Evolutionary conservation across 148 eudicot species (phyloP).

Genomic region (Rhododendron griersonianum): DNA sequence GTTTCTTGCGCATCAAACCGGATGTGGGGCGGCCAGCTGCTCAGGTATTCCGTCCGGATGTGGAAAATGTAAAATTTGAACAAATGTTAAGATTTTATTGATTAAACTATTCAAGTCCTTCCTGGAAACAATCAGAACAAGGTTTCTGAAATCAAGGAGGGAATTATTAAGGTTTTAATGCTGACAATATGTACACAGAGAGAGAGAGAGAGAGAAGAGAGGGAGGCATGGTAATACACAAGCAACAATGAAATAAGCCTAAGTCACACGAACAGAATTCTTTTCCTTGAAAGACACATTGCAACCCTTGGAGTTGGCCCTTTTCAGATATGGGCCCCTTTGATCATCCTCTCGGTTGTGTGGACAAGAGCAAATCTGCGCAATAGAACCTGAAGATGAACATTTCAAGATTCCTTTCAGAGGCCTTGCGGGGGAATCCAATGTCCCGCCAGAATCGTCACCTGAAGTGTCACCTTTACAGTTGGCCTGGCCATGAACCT

Average conservation of each 20-base stretch:
- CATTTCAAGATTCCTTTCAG: slow-evolving; percentile 41
- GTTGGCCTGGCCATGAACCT: neutral
- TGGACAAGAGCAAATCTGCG: slow-evolving; percentile 1
- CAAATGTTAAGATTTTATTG: neutral
- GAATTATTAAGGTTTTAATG: neutral
- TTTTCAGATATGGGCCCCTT: neutral
- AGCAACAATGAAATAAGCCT: neutral
- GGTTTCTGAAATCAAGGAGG: neutral
- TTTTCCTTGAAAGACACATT: slow-evolving; percentile 9
- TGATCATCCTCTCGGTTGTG: slow-evolving; percentile 17
- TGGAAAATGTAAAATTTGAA: neutral
- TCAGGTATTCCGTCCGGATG: too few species aligned
- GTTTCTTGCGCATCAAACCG: too few species aligned
- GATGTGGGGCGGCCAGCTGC: too few species aligned
- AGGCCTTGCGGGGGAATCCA: slow-evolving; percentile 17
- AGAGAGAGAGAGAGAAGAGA: neutral
- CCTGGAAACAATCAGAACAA: neutral
- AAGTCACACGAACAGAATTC: neutral
- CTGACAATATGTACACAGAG: neutral
- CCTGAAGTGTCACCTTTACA: neutral
- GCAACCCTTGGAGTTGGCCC: slow-evolving; percentile 14
- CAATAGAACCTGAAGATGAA: slow-evolving; percentile 14
- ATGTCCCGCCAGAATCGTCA: neutral
- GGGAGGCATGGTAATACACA: neutral
- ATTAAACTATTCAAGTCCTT: neutral